phyloP scores from a whole-genome alignment of 2,329 filamentous ascomycete species.

The Paracamarosporium sp. region DNA sequence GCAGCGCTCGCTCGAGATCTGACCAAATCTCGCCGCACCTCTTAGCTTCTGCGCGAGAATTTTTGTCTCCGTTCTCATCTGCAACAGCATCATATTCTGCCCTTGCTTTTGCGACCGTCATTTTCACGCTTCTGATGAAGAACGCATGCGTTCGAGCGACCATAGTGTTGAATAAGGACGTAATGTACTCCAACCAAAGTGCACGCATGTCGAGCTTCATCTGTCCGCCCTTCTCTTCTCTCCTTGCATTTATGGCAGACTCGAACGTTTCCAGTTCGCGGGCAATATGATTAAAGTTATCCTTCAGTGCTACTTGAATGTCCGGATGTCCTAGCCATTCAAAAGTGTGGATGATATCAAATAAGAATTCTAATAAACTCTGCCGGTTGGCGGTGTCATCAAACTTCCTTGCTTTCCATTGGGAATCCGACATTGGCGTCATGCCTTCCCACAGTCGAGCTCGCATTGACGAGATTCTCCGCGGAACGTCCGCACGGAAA shows the following conservation, averaged over 20 bases:
- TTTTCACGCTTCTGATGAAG: slow-evolving; percentile 1
- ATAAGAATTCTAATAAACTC: slow-evolving; percentile 1
- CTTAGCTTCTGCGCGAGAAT: not conserved
- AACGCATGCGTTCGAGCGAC: slow-evolving; percentile 8
- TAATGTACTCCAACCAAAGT: slow-evolving; percentile 12
- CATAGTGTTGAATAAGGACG: slow-evolving; percentile 9
- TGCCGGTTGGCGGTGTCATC: slow-evolving; percentile 10
- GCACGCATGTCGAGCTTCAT: not conserved
- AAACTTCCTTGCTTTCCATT: slow-evolving; percentile 9
- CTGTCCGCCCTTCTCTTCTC: not conserved
- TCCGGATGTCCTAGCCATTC: not conserved
- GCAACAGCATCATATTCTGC: slow-evolving; percentile 3
- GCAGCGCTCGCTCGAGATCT: slow-evolving; percentile 3
- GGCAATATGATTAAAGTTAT: slow-evolving; percentile 8
- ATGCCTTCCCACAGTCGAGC: slow-evolving; percentile 10
- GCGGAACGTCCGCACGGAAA: not conserved
- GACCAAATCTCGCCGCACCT: not conserved
- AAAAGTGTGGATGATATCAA: slow-evolving; percentile 1
- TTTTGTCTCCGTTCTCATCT: not conserved
- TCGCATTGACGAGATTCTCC: not conserved
- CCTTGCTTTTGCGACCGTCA: not conserved
- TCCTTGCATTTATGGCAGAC: slow-evolving; percentile 6
- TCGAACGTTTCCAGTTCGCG: slow-evolving; percentile 4
- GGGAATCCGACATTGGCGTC: slow-evolving; percentile 9
- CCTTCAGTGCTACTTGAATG: not conserved